Evolutionary conservation across 345 rosid genomes (phyloP).

Genomic region (Citrus maxima): DNA sequence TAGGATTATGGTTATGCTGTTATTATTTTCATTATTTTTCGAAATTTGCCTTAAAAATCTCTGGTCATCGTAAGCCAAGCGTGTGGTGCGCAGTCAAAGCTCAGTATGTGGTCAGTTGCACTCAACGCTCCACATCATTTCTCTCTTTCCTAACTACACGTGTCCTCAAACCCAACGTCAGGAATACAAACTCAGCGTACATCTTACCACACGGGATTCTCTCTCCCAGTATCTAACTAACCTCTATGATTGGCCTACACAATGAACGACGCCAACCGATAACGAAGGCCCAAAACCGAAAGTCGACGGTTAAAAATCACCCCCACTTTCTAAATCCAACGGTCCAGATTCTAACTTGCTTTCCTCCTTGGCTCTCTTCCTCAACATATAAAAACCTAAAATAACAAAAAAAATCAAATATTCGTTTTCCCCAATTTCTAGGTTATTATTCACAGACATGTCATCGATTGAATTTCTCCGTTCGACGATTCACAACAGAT

Average conservation of each 20-base stretch:
- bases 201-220: neutral
- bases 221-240: neutral
- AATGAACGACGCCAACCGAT: neutral
- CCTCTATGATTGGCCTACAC: neutral
- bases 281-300: neutral
- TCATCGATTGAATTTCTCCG: slow-evolving; percentile 36
- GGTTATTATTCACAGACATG: slow-evolving; percentile 36
- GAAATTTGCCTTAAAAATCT: slow-evolving; percentile 1
- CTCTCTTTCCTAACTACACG: neutral
- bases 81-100: neutral
- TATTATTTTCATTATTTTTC: too few relatives aligned
- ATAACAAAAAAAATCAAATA: neutral
- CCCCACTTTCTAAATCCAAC: slow-evolving; percentile 16
- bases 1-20: too few relatives aligned
- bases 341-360: slow-evolving; percentile 25
- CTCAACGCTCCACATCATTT: neutral
- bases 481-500: slow-evolving; percentile 33
- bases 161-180: neutral
- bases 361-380: slow-evolving; percentile 12
- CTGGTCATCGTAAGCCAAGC: neutral
- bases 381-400: slow-evolving; percentile 12
- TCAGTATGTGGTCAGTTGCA: neutral
- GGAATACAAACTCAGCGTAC: neutral
- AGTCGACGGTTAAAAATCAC: neutral
- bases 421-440: slow-evolving; percentile 20